Evolutionary conservation across 2,329 filamentous ascomycete genomes (phyloP), one percentile per base, ranked within the genome.

Genomic region (Exophiala phaeomuriformis): DNA sequence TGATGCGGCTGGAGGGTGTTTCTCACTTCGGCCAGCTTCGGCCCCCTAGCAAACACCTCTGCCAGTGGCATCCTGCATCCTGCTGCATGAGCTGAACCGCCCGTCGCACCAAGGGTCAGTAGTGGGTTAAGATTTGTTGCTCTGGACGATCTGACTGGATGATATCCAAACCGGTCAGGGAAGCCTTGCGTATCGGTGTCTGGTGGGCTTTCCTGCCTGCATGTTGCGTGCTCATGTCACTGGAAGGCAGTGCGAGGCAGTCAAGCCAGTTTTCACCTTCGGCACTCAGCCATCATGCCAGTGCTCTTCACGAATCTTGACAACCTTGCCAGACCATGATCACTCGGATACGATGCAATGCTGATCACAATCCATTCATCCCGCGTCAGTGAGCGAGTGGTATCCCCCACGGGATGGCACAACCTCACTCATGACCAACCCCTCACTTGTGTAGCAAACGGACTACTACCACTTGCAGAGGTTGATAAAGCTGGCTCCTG

Each of bases 161-260:
- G 46, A 49, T 49, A 49, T 49, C 30, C 12, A 36, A 28, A 49
- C 46, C 46, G 46, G 46, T 49, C 8, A 40, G 35, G 12, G 9
- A 28, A 31, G 46, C 46, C 46, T 40, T 40, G 46, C 19, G 40
- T 40, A 32, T 27, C 19, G 7, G 44, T 19, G 12, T 31, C 19
- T 47, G 3, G 12, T 41, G 19, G 12, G 28, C 12, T 41, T 12
- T 5, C 19, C 39, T 41, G 39, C 39, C 27, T 41, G 39, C 39
- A 41, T 27, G 12, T 28, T 41, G 39, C 39, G 12, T 6, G 6
- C 4, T 10, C 12, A 27, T 41, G 39, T 41, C 39, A 41, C 39
- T 41, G 39, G 12, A 27, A 41, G 39, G 5, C 12, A 12, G 32
- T 19, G 19, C 19, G 19, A 19, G n/a, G 42, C 42, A 40, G 46